Percentiles rank a stretch among this genome's conserved stretches.
Evolutionary conservation across 208 protist species (phyloP).

Genomic region (Wallacemonas sp.): DNA sequence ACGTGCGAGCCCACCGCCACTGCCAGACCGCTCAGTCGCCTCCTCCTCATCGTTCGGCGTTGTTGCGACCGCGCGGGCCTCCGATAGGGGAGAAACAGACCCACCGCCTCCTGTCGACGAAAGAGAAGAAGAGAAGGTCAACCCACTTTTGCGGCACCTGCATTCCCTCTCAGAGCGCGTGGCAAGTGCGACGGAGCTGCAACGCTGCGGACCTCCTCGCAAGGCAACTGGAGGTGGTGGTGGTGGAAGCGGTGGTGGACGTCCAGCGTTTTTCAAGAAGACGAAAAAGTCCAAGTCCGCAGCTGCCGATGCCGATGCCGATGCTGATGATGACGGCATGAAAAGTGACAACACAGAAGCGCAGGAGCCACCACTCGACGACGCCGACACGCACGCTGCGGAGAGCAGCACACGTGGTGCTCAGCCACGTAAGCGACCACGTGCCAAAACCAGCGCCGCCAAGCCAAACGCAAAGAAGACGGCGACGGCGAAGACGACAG

Average conservation of each 20-base stretch:
- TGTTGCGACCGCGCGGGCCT: no score
- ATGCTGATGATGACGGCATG: no score
- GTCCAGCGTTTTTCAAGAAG: conserved; percentile 20
- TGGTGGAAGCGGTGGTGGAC: conserved; percentile 15
- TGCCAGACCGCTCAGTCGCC: no score
- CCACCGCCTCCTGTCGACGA: no score
- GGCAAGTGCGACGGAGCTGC: conserved; percentile 35
- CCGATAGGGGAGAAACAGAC: no score
- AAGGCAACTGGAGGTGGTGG: conserved; percentile 16
- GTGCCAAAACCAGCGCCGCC: background rate
- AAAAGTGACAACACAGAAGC: background rate
- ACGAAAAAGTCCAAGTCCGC: conserved; percentile 15
- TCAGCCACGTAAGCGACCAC: background rate
- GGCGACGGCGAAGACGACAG: background rate
- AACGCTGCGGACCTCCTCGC: conserved; percentile 26
- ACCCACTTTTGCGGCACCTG: conserved; percentile 33
- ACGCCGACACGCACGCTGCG: conserved; percentile 1
- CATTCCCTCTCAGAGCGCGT: conserved; percentile 43
- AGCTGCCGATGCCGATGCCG: no score
- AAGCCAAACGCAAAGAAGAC: background rate
- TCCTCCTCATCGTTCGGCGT: no score
- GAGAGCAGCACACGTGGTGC: background rate
- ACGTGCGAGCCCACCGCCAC: no score
- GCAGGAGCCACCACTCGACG: background rate
- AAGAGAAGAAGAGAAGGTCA: background rate